phyloP scores from a whole-genome alignment of 2,329 filamentous ascomycete species.

The Periconia macrospinosa region DNA sequence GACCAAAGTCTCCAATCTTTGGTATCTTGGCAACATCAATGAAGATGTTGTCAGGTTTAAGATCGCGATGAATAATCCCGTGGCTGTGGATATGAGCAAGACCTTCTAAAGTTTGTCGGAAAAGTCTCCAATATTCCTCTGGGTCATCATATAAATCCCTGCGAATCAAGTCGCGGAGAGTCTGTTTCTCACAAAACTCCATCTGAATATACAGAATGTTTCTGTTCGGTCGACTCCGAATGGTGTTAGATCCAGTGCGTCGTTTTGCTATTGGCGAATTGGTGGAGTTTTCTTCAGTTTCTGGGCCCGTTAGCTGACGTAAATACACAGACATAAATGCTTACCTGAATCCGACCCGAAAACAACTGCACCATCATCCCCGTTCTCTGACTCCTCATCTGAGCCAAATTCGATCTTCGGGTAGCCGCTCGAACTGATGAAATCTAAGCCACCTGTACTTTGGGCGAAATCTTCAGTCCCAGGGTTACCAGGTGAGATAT shows the following conservation, averaged over 20 bases:
- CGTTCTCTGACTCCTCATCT: slow-evolving; percentile 48
- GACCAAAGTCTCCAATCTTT: slow-evolving; percentile 94
- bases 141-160: slow-evolving; percentile 72
- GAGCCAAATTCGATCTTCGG: slow-evolving; percentile 78
- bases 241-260: slow-evolving; percentile 51
- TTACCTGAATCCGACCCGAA: slow-evolving; percentile 44
- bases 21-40: slow-evolving; percentile 89
- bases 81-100: slow-evolving; percentile 86
- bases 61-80: slow-evolving; percentile 91
- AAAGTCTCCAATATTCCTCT: slow-evolving; percentile 84
- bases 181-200: slow-evolving; percentile 96
- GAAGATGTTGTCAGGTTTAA: slow-evolving; percentile 98
- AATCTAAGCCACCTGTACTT: slow-evolving; percentile 80
- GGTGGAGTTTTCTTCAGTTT: slow-evolving; percentile 49
- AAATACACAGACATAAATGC: background rate
- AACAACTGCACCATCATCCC: slow-evolving; percentile 36
- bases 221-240: slow-evolving; percentile 56
- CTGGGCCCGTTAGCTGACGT: slow-evolving; percentile 30
- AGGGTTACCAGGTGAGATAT: slow-evolving; percentile 27
- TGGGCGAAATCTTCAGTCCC: slow-evolving; percentile 58
- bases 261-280: slow-evolving; percentile 35
- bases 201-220: slow-evolving; percentile 95
- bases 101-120: slow-evolving; percentile 88
- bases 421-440: slow-evolving; percentile 84
- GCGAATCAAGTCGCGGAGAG: slow-evolving; percentile 83